These are phyloP conservation scores for Linum tenue DNA, from an alignment of 345 rosid species.

Conservation along the genomic window DNA sequence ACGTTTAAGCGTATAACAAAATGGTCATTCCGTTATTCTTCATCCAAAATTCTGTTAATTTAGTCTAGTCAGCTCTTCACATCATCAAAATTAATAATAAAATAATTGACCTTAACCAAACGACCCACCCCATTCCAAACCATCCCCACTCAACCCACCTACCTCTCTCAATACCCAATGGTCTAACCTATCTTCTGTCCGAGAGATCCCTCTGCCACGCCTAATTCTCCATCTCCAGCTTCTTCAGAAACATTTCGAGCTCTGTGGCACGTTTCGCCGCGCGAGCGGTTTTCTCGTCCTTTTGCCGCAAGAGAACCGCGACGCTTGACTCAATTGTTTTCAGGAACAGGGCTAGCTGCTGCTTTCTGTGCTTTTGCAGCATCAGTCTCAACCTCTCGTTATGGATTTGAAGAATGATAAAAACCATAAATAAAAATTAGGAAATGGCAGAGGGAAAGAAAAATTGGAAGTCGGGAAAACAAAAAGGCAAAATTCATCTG, in stretches of 20 bases:
- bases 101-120: too few relatives aligned
- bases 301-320: slow-evolving; percentile 20
- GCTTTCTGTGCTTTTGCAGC: background rate
- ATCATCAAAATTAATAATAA: too few relatives aligned
- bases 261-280: slow-evolving; percentile 20
- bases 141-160: too few relatives aligned
- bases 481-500: too few relatives aligned
- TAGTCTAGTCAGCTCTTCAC: too few relatives aligned
- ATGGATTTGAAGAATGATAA: background rate
- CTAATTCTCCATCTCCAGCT: slow-evolving; percentile 25
- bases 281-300: slow-evolving; percentile 25
- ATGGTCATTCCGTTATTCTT: too few relatives aligned
- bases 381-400: background rate
- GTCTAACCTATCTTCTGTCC: too few relatives aligned
- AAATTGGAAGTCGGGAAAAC: background rate
- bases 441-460: background rate
- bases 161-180: too few relatives aligned
- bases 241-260: slow-evolving; percentile 22
- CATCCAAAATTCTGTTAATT: too few relatives aligned
- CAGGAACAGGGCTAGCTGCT: background rate
- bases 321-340: slow-evolving; percentile 9
- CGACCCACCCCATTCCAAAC: too few relatives aligned
- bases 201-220: slow-evolving; percentile 22
- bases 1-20: too few relatives aligned
- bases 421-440: background rate